Evolutionary conservation across 345 rosid genomes (phyloP).

Genomic region (Euclidium syriacum): DNA sequence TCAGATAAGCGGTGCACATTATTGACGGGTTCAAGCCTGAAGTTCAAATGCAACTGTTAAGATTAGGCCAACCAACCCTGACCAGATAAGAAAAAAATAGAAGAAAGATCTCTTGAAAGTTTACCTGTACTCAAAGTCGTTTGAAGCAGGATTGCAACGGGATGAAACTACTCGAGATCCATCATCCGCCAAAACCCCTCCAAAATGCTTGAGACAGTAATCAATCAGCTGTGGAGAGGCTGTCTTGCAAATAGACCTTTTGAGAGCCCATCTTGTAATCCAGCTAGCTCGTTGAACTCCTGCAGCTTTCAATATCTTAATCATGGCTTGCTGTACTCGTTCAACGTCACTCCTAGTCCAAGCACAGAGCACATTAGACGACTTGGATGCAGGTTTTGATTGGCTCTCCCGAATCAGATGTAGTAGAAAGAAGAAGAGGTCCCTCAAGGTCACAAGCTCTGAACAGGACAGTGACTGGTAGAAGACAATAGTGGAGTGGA

Average conservation of each 20-base stretch:
- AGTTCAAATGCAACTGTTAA: background rate
- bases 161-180: constrained; percentile 41
- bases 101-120: background rate
- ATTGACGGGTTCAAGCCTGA: constrained; percentile 43
- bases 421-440: constrained; percentile 51
- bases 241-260: constrained; percentile 44
- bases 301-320: constrained; percentile 44
- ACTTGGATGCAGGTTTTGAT: background rate
- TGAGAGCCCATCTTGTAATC: constrained; percentile 53
- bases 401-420: constrained; percentile 34
- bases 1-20: constrained; percentile 21
- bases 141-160: constrained; percentile 34
- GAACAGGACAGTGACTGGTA: constrained; percentile 47
- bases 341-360: constrained; percentile 57
- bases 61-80: background rate
- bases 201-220: constrained; percentile 59
- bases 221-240: constrained; percentile 58
- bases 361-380: constrained; percentile 32
- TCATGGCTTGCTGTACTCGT: constrained; percentile 41
- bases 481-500: constrained; percentile 44
- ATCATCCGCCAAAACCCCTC: constrained; percentile 34
- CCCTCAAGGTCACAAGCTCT: constrained; percentile 48
- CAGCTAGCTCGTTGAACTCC: constrained; percentile 31
- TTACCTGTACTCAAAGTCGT: constrained; percentile 61
- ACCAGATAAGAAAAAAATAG: background rate